These are phyloP conservation scores for Aspergillus clavatus DNA, from an alignment of 2,329 filamentous ascomycete species.

Conservation along the genomic window DNA sequence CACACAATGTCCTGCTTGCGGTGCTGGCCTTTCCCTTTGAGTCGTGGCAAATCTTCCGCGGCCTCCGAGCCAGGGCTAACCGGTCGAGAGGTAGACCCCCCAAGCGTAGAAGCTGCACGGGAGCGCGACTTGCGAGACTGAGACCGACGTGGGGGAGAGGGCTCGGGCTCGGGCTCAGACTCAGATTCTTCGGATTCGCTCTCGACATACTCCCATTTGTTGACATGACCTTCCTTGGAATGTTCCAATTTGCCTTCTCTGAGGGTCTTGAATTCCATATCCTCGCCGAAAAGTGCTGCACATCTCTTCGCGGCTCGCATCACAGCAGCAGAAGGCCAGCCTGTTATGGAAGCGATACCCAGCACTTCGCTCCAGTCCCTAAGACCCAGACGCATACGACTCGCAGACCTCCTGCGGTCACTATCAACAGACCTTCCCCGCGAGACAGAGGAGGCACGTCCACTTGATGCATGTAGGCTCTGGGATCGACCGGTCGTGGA, in stretches of 20 bases:
- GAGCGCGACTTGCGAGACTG: slow-evolving; percentile 7
- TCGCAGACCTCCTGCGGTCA: slow-evolving; percentile 7
- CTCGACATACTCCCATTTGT: slow-evolving; percentile 28
- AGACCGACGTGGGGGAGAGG: slow-evolving; percentile 3
- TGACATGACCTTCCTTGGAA: slow-evolving; percentile 15
- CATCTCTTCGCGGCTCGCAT: slow-evolving; percentile 69
- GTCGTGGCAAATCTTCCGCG: slow-evolving; percentile 1
- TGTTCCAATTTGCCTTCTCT: slow-evolving; percentile 34
- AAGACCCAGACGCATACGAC: slow-evolving; percentile 30
- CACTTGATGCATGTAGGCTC: slow-evolving; percentile 8
- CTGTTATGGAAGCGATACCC: slow-evolving; percentile 68
- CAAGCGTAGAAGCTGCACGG: slow-evolving; percentile 8
- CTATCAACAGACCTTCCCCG: slow-evolving; percentile 14
- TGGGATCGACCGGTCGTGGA: slow-evolving; percentile 7
- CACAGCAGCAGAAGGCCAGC: slow-evolving; percentile 62
- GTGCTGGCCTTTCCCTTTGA: slow-evolving; percentile 23
- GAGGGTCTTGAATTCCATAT: slow-evolving; percentile 61
- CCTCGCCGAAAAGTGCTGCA: slow-evolving; percentile 66
- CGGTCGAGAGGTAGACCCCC: slow-evolving; percentile 11
- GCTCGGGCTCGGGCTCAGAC: neutral
- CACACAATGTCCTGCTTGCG: slow-evolving; percentile 28
- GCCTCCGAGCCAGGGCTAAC: slow-evolving; percentile 9
- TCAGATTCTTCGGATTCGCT: slow-evolving; percentile 26
- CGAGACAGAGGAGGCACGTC: slow-evolving; percentile 6
- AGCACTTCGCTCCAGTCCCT: slow-evolving; percentile 85